These are phyloP conservation scores for Coelastrella sp. DNA, from an alignment of 139 green algal species.

Conservation along the genomic window DNA sequence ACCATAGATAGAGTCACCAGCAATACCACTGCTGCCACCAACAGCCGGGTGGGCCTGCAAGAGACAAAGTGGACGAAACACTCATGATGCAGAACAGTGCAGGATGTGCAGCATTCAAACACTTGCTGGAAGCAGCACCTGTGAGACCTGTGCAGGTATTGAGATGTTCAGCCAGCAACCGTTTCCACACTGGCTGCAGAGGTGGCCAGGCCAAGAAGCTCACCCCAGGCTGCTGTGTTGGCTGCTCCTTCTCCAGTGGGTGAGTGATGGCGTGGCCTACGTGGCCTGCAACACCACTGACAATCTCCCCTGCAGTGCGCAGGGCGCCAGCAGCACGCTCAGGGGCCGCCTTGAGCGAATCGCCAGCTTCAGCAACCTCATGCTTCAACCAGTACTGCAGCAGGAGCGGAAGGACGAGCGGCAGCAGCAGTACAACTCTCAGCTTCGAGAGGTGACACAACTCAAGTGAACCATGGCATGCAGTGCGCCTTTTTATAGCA, in stretches of 20 bases:
- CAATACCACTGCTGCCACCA: background rate
- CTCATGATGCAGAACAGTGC: background rate
- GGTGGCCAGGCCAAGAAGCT: background rate
- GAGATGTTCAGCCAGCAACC: background rate
- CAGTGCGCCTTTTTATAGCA: no score
- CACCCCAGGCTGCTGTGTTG: background rate
- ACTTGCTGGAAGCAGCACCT: background rate
- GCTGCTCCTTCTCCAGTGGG: background rate
- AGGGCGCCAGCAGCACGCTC: constrained; percentile 1
- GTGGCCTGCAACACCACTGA: background rate
- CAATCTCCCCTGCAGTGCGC: constrained; percentile 34
- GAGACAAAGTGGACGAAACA: background rate
- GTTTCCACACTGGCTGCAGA: background rate
- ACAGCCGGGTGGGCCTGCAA: background rate
- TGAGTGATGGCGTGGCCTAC: background rate
- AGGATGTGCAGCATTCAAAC: background rate
- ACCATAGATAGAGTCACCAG: constrained; percentile 19
- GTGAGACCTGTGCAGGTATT: background rate
- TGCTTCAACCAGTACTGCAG: constrained; percentile 35
- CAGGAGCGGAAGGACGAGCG: background rate
- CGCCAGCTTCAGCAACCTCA: background rate
- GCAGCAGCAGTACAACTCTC: background rate
- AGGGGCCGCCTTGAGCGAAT: background rate
- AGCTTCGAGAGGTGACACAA: background rate
- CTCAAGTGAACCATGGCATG: background rate